Evolutionary conservation across 2,329 filamentous ascomycete species (phyloP), one percentile per base, ranked within the genome.

Genomic region (Alternaria sp.): DNA sequence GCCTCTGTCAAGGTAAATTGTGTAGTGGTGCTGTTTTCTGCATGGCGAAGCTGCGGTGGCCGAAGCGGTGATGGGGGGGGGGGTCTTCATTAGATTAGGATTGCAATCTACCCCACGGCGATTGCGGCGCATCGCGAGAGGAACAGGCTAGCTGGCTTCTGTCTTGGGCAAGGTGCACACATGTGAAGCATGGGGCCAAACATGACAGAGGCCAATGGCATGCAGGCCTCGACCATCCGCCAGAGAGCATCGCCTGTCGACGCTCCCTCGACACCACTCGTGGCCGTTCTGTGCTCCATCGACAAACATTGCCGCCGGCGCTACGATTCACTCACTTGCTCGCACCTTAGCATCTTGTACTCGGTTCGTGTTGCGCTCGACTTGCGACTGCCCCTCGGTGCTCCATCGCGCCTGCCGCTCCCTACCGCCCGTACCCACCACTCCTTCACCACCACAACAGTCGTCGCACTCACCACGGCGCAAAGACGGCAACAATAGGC

Each of bases 251-350:
- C 52, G 49, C 44, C 54, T 53, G 48, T 53, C n/a, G 54, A 51
- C 58, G 58, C 45, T 55, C 62, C 58, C 61, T 63, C 31, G 52
- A 60, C 66, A 72, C 71, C 70, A 72, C 66, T 71, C 70, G 69
- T 66, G 62, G 54, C 56, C 56, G 50, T 42, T 58, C 41, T 54
- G 54, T 54, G 55, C 58, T 51, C 54, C 54, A 45, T 56, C 58
- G 46, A 62, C 51, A 61, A 65, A 69, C 66, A 54, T 67, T 73
- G 69, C 69, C 72, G 69, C 71, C 67, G 63, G 61, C 63, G 62
- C 58, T 65, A 61, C 56, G 61, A 39, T 65, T 50, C 53, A 58
- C 56, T 57, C 63, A 65, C 60, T 65, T 53, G 61, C 69, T 34
- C 28, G 36, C 42, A 7, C 60, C 50, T 61, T 69, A 65, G 61